Conservation (phyloP, 768 basidiomycete species). For the Dendrothele bispora region DNA sequence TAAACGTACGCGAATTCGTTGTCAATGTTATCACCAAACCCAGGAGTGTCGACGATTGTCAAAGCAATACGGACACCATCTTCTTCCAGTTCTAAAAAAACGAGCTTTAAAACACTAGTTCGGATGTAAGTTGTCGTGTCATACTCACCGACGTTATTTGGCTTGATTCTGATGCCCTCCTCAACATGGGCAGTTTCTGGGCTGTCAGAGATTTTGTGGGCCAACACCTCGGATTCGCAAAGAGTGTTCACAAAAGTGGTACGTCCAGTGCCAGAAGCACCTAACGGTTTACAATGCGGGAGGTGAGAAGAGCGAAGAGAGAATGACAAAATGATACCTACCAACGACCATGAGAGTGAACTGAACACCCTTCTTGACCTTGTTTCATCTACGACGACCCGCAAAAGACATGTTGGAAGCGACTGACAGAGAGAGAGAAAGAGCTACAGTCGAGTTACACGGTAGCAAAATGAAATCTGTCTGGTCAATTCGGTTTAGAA, state of each 20-base stretch:
- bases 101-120: neutral
- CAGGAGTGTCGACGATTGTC: conserved; percentile 98
- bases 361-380: conserved; percentile 98
- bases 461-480: too few species aligned
- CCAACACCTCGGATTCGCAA: conserved; percentile 90
- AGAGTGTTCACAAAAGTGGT: conserved; percentile 99
- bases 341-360: conserved; percentile 98
- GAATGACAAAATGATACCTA: conserved; percentile 42
- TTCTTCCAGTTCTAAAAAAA: conserved; percentile 84
- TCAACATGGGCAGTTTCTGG: conserved; percentile 93
- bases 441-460: too few species aligned
- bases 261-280: conserved; percentile 95
- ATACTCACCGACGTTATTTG: conserved; percentile 83
- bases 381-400: conserved; percentile 85
- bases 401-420: conserved; percentile 72
- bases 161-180: conserved; percentile 93
- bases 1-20: conserved; percentile 91
- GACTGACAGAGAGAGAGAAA: neutral
- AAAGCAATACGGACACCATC: conserved; percentile 97
- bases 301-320: conserved; percentile 14
- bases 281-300: conserved; percentile 40
- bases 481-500: too few species aligned
- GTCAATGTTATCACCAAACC: conserved; percentile 98
- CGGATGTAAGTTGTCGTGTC: conserved; percentile 4
- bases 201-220: conserved; percentile 82